Evolutionary conservation across 176 grass and related monocot species (phyloP).

Genomic region (Aegilops bicornis): DNA sequence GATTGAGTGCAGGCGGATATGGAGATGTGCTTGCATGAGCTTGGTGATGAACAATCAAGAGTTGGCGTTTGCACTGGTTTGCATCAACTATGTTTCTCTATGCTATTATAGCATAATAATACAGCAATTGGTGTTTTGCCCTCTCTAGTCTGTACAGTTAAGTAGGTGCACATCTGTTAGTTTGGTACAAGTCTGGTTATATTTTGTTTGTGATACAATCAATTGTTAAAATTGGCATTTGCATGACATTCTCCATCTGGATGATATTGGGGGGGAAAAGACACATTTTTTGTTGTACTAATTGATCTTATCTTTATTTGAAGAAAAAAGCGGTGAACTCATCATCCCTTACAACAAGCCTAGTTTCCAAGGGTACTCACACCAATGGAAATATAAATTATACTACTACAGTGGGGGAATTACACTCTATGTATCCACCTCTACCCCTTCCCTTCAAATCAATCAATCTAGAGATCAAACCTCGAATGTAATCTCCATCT

Average conservation of each 20-base stretch:
- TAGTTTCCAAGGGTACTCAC: neutral
- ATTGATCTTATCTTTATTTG: neutral
- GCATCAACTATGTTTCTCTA: neutral
- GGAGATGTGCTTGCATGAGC: neutral
- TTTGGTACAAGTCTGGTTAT: neutral
- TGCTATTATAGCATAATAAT: neutral
- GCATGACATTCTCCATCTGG: neutral
- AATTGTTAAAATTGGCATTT: neutral
- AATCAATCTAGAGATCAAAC: conserved; percentile 14
- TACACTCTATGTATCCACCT: neutral
- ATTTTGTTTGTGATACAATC: neutral
- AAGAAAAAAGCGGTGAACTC: neutral
- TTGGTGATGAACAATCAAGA: neutral
- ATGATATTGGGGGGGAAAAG: neutral
- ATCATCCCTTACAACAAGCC: neutral
- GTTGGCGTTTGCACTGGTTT: neutral
- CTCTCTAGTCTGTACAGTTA: neutral
- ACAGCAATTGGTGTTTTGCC: neutral
- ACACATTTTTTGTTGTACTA: neutral
- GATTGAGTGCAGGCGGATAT: neutral
- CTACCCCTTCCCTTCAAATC: neutral
- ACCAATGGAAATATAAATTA: neutral
- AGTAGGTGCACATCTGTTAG: neutral
- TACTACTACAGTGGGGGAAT: neutral
- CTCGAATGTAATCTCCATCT: conserved; percentile 40